Evolutionary conservation across 129 eudicot genomes (phyloP).

Genomic region (Arctium minus): DNA sequence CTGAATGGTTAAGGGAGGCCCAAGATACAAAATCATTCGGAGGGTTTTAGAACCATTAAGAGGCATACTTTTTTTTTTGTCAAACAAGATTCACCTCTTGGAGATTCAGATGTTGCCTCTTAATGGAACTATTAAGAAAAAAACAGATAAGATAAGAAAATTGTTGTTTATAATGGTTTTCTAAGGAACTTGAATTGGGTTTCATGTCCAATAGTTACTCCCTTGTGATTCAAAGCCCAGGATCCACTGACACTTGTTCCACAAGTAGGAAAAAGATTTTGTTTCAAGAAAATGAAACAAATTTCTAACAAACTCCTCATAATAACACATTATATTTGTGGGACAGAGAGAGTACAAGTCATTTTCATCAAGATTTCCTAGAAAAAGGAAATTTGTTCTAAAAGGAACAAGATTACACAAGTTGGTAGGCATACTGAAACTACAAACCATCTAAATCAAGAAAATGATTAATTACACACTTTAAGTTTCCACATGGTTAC

Average conservation of each 20-base stretch:
- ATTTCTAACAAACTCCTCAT: neutral
- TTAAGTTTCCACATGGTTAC: constrained; percentile 4
- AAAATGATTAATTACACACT: neutral
- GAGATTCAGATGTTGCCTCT: no score
- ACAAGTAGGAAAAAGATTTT: neutral
- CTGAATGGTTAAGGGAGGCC: no score
- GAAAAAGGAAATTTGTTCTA: neutral
- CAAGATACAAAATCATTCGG: no score
- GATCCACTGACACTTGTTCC: neutral
- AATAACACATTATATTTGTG: neutral
- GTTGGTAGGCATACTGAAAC: neutral
- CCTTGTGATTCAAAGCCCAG: neutral
- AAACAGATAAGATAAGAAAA: neutral
- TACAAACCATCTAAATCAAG: neutral
- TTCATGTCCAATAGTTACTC: neutral
- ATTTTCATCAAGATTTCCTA: neutral
- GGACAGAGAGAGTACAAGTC: neutral
- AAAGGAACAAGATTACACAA: neutral
- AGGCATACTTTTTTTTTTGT: no score
- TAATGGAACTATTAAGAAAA: neutral
- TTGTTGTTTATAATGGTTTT: neutral
- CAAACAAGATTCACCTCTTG: no score
- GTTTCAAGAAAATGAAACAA: neutral
- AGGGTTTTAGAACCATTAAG: no score
- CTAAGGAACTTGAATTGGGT: neutral